Base-by-base conservation (phyloP, 2,329 filamentous ascomycete genomes). In the Sarocladium brachiariae region DNA sequence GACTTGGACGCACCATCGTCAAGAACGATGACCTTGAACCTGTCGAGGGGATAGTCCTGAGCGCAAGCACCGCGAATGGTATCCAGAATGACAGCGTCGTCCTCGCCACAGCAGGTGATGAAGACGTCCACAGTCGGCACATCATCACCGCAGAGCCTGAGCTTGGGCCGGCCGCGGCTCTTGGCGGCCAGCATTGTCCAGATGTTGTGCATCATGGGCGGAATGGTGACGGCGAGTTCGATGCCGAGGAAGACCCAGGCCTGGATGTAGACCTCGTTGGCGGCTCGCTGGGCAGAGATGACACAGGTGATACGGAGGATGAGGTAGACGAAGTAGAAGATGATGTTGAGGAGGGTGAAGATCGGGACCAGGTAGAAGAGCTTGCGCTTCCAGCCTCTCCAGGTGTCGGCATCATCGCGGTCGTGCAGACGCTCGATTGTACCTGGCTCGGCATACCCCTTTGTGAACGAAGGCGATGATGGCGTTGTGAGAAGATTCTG, bases 171-270 rank as follows among this genome's bases (percentile, higher is more conserved):
- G 14, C 68, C 66, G 21, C 78, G 68, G 63, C 73, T 74, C 64
- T 80, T 79, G 55, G 80, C 63, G 0, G 76, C 73, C 65, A 73
- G 71, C 70, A 81, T 74, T 2, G 76, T 78, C 75, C 76, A 81
- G 33, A 72, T 65, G 56, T 78, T 78, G 65, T 81, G 77, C 67
- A 80, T 71, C 31, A 80, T 63, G 3, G 75, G 70, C 5, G 78
- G 78, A 49, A 80, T 69, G 4, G 76, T 74, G 7, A 75, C 70
- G n/a, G 68, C 65, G 34, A 78, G 61, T 58, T 81, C 78, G 51
- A 80, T 70, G 21, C 65, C 73, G 50, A 81, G 75, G 55, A 81
- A 81, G 6, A 79, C 58, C 78, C 78, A 81, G 2, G 78, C 78
- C 39, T 74, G 70, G 4, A 69, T 65, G 53, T 73, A 81, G 2